phyloP scores from a whole-genome alignment of 2,329 filamentous ascomycete species.

The Cladosporium sp. region DNA sequence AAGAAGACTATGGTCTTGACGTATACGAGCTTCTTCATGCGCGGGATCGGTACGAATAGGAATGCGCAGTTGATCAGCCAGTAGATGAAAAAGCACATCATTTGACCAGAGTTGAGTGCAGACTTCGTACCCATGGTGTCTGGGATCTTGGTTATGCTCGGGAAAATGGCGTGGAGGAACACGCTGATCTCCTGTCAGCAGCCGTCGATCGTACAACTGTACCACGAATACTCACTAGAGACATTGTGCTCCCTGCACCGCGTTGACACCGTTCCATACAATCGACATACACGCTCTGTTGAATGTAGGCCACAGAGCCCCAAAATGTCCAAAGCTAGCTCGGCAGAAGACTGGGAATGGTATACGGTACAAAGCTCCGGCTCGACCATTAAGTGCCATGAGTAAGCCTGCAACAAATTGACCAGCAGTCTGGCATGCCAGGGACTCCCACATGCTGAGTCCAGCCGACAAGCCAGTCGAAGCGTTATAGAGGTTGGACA shows the following conservation, averaged over 20 bases:
- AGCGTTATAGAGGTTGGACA: neutral
- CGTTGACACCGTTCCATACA: neutral
- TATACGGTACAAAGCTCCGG: conserved; percentile 83
- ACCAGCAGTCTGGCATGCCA: neutral
- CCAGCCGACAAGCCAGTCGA: neutral
- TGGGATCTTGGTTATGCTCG: neutral
- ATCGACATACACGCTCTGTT: neutral
- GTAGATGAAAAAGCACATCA: neutral
- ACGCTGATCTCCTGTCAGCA: neutral
- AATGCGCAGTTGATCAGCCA: neutral
- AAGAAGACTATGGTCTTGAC: neutral
- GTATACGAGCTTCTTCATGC: neutral
- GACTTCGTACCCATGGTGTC: neutral
- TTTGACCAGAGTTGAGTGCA: neutral
- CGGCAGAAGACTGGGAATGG: conserved; percentile 78
- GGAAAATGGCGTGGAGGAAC: neutral
- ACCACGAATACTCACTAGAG: neutral
- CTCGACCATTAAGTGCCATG: conserved; percentile 31
- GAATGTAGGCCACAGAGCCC: neutral
- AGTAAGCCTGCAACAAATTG: neutral
- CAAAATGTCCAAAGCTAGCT: conserved; percentile 59
- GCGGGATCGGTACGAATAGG: neutral
- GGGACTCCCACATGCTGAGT: neutral
- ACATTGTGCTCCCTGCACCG: neutral
- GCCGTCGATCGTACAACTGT: neutral